Conservation (phyloP, 1,284 basidiomycete species). For the Termitomyces sp. region DNA sequence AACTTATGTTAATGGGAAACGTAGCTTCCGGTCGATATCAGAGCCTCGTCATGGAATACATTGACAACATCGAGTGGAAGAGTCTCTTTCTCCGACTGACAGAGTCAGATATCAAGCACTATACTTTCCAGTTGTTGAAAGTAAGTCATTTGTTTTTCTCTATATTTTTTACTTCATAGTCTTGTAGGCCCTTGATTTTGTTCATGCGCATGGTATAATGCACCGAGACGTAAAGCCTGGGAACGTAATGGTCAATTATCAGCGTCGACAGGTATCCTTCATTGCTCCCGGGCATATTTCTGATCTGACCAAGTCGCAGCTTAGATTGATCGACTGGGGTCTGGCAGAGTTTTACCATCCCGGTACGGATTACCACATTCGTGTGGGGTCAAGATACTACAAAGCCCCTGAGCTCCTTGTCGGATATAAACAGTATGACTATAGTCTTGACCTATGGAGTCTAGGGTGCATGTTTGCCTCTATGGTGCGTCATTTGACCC, state of each 20-base stretch:
- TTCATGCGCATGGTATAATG: constrained; percentile 87
- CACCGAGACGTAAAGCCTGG: constrained; percentile 90
- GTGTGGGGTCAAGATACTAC: constrained; percentile 88
- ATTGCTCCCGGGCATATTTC: constrained; percentile 1
- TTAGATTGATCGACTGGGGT: constrained; percentile 89
- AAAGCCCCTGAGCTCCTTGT: constrained; percentile 87
- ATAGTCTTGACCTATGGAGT: constrained; percentile 84
- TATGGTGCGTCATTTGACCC: constrained; percentile 50
- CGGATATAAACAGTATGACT: constrained; percentile 84
- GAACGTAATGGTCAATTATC: constrained; percentile 89
- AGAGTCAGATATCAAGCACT: constrained; percentile 81
- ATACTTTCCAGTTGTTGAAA: constrained; percentile 82
- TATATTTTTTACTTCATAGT: background rate
- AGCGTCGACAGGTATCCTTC: constrained; percentile 60
- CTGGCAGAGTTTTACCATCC: constrained; percentile 91
- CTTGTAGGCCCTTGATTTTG: constrained; percentile 77
- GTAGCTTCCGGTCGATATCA: constrained; percentile 63
- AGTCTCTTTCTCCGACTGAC: constrained; percentile 68
- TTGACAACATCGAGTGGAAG: constrained; percentile 85
- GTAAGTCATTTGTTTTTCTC: constrained; percentile 28
- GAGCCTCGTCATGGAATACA: constrained; percentile 82
- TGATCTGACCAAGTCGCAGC: constrained; percentile 31
- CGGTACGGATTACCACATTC: constrained; percentile 80
- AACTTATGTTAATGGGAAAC: background rate
- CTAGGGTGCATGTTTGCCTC: constrained; percentile 86